Evolutionary conservation across 106 monocot genomes (phyloP), one percentile per base, ranked within the genome.

Genomic region (Phalaenopsis aphrodite): DNA sequence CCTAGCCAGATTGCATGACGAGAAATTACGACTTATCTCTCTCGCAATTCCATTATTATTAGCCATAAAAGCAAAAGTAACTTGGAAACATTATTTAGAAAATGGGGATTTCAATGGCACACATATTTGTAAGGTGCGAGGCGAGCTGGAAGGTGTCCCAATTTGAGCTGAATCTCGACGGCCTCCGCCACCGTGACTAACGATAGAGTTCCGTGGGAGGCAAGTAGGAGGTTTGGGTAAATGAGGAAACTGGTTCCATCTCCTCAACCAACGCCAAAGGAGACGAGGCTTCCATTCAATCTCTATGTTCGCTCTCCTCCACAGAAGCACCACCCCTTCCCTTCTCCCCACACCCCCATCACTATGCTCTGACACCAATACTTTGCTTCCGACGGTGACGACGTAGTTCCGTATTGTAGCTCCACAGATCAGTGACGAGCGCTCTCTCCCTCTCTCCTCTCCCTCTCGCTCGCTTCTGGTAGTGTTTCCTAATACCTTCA

Each of bases 291-390:
- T 16, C 79, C 84, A 47, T 91, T 98, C 39, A 94, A 76, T 85
- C 91, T 83, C 91, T 92, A 94, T 42, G 96, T 87, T 81, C 79
- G 84, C 18, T 85, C 91, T 56, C 80, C 90, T 41, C 90, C 79
- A 85, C 94, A 94, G 89, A 98, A 92, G 87, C 98, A 98, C 89
- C 98, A 98, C 23, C 85, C 75, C 37, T 83, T 75, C 5, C 86
- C 78, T 81, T 92, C 90, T 41, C 86, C 61, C 83, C 88, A 66
- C 24, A 94, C 89, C 78, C 97, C 85, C 97, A 97, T 97, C 57
- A 36, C 47, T 64, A 23, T 7, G 23, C 48, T 45, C 75, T 42
- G 12, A 3, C 21, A 66, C 66, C 57, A 57, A 5, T n/a, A 16
- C 24, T 3, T 17, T 56, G 8, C 56, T 23, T 61, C 61, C 19